A percentile compares a stretch with the other conserved stretches of the same genome.
phyloP scores from a whole-genome alignment of 192 early-diverging fungal species.

The Podila epicladia region DNA sequence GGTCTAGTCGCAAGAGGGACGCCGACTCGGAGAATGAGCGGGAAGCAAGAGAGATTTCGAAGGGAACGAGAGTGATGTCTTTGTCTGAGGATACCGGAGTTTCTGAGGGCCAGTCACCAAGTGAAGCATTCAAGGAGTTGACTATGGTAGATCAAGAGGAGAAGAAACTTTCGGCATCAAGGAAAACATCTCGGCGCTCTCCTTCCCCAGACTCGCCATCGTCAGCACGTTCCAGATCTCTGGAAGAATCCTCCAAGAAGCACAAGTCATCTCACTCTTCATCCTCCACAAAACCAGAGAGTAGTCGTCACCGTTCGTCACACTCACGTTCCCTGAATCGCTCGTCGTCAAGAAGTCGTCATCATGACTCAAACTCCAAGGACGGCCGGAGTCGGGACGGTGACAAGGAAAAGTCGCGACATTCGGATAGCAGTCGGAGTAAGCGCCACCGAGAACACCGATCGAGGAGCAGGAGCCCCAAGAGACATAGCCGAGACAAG shows the following conservation, averaged over 20 bases:
- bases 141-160: background rate
- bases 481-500: background rate
- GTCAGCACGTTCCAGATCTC: background rate
- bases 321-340: background rate
- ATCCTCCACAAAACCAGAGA: background rate
- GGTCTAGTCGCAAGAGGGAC: background rate
- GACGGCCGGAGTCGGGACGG: background rate
- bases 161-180: background rate
- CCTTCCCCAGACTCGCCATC: background rate
- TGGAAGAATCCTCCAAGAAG: background rate
- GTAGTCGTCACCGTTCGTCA: background rate
- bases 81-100: background rate
- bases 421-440: background rate
- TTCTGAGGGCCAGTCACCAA: background rate
- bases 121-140: background rate
- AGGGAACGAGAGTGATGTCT: background rate
- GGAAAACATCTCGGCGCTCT: background rate
- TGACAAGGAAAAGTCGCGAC: background rate
- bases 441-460: background rate
- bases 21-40: too few species aligned
- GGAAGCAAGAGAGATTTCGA: background rate
- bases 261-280: background rate
- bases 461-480: background rate
- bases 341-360: background rate
- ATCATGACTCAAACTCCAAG: too few species aligned